Conservation (phyloP, 2,329 filamentous ascomycete genomes). For the Onygenales sp. region DNA sequence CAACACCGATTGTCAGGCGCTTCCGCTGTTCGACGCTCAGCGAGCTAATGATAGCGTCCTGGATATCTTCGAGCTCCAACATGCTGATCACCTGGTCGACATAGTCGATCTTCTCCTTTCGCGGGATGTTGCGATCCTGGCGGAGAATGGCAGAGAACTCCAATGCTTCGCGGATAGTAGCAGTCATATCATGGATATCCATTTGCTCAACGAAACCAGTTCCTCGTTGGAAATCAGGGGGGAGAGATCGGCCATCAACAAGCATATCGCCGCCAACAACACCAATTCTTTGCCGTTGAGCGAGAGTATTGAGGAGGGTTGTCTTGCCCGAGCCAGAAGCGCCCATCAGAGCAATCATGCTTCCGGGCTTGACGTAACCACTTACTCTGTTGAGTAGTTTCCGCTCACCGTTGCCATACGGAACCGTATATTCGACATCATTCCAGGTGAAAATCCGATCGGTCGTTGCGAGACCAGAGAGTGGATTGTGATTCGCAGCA, state of each 20-base stretch:
- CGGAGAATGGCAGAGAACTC: constrained; percentile 60
- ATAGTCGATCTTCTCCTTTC: constrained; percentile 55
- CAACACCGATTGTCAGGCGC: constrained; percentile 63
- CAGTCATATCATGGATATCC: constrained; percentile 60
- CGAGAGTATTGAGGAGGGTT: constrained; percentile 67
- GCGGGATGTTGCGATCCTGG: constrained; percentile 46
- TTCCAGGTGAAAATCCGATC: constrained; percentile 63
- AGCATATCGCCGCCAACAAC: constrained; percentile 60
- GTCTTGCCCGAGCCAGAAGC: constrained; percentile 77
- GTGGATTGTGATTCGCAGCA: neutral
- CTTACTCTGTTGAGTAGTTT: constrained; percentile 60
- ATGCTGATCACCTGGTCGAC: constrained; percentile 58
- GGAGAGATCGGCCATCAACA: constrained; percentile 57
- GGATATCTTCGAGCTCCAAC: constrained; percentile 54
- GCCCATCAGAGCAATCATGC: constrained; percentile 74
- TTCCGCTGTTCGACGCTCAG: constrained; percentile 63
- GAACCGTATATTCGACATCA: constrained; percentile 63
- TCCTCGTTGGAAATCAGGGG: constrained; percentile 55
- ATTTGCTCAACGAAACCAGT: constrained; percentile 66
- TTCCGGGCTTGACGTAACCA: constrained; percentile 70
- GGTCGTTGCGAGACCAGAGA: constrained; percentile 41
- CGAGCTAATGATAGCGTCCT: constrained; percentile 57
- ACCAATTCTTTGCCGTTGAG: constrained; percentile 60
- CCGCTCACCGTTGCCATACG: constrained; percentile 52
- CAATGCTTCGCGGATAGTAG: constrained; percentile 58